Evolutionary conservation across 2,329 filamentous ascomycete species (phyloP), one percentile per base, ranked within the genome.

Genomic region (Sordariomycetes sp.): DNA sequence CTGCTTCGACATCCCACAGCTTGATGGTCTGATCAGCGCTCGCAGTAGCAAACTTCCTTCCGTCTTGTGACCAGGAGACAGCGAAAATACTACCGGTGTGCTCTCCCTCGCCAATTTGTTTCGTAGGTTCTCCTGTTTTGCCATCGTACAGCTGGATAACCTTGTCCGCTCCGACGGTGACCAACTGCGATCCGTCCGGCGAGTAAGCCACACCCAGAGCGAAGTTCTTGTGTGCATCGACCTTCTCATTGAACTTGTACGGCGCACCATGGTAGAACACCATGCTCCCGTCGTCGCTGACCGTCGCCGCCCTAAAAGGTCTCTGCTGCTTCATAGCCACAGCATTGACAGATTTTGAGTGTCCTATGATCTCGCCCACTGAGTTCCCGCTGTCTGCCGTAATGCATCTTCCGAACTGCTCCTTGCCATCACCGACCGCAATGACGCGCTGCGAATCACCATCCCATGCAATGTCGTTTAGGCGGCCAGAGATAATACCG

Each of bases 391-490:
- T 93, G 61, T 96, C 92, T 46, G 85, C 86, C 19, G 86, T 95
- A 54, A 96, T 87, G 65, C 86, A 94, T 57, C 90, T 85, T 11
- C 90, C 90, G 55, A 86, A 95, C 37, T 86, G 76, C 63, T 96
- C 87, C 53, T 90, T 88, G 33, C 92, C 92, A 48, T 96, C 85
- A 29, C 92, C 92, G 5, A 98, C 90, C 4, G 90, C 92, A 50
- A 96, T 95, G 52, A 98, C 82, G 32, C 92, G 82, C 65, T 95
- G 88, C 40, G 85, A 94, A 60, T 98, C 92, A 37, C 88, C 90
- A 51, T 96, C 92, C 88, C 92, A 98, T 2, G 87, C 90, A 44
- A 98, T 77, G 56, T 98, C 92, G 55, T 94, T 94, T 62, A 98
- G 90, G 35, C 86, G 82, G 10, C 92, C 92, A 21, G 85, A 87